Conservation (phyloP, 805 yeast species). For the Sugiyamaella marilandica region DNA sequence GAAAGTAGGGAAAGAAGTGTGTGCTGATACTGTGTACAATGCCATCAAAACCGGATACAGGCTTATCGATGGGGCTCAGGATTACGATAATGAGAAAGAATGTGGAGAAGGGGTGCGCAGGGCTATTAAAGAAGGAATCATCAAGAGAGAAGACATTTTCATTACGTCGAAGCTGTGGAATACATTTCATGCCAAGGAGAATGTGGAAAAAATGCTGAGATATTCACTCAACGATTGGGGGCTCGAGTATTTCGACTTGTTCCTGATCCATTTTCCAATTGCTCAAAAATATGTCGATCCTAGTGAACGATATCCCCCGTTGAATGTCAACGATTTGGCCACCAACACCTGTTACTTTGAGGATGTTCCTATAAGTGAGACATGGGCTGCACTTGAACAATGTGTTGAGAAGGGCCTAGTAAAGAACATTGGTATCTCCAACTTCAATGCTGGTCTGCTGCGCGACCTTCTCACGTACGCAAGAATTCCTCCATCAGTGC, state of each 20-base stretch:
- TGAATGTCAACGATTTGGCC: background rate
- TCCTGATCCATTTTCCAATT: conserved; percentile 55
- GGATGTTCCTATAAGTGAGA: conserved; percentile 27
- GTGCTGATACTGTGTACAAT: background rate
- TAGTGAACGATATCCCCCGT: background rate
- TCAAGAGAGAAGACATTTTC: conserved; percentile 42
- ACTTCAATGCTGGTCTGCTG: conserved; percentile 53
- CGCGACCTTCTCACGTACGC: conserved; percentile 47
- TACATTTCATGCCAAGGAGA: conserved; percentile 39
- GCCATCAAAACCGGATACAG: conserved; percentile 68
- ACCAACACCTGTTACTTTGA: background rate
- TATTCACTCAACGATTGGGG: conserved; percentile 28
- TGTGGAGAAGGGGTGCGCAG: conserved; percentile 53
- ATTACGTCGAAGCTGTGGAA: conserved; percentile 62
- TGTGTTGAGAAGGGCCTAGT: conserved; percentile 47
- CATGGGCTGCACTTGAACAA: conserved; percentile 54
- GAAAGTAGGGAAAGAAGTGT: background rate
- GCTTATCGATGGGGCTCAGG: conserved; percentile 66
- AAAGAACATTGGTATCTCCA: conserved; percentile 57
- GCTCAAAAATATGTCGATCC: conserved; percentile 2
- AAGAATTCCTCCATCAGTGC: conserved; percentile 58
- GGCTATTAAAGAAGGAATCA: conserved; percentile 47
- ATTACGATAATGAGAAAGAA: conserved; percentile 58
- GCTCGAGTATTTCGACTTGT: conserved; percentile 55
- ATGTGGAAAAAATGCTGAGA: conserved; percentile 40